Base-by-base conservation (phyloP, 1,284 basidiomycete species). In the Veloporphyrellus conicus region DNA sequence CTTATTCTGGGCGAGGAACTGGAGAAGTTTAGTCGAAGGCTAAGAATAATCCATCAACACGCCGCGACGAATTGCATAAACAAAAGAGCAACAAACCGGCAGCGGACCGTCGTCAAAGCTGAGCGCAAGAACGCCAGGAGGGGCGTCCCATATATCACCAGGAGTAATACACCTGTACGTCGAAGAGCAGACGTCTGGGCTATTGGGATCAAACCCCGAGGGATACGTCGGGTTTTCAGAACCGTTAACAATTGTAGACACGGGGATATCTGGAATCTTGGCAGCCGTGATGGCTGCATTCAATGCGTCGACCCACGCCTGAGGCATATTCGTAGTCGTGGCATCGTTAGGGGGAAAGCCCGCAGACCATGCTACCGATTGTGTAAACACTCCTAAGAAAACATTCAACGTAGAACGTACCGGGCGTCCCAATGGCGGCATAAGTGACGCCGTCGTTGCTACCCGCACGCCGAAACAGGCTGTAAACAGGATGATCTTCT, bases 101-200 rank as follows among this genome's bases (percentile, higher is more conserved):
- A 75, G 71, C 0, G 90, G 90, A 6, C 90, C 90, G 63, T 93
- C 90, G 61, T 93, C 90, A 61, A 90, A 89, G 45, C 79, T 73
- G 41, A 78, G 71, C 3, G 69, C 83, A 53, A 87, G 68, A 25
- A 71, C 62, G 22, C 80, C 79, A 31, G 73, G 59, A 2, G 87
- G 87, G 3, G 79, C 84, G 55, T 90, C 79, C 84, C 84, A 89
- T 43, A 87, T 60, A 56, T 87, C 82, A 15, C 67, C 79, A 4
- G 72, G 54, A 46, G 71, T 76, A 38, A 68, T 59, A 64, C 89
- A 91, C 57, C 82, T 77, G 67, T 77, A 79, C 0, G 81, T 81
- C 7, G 79, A 71, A 3, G 87, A 87, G 67, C 87, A 90, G 48
- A 90, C 70, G 8, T 69, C 56, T 6, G 68, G 60, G 41, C 77